A percentile compares a stretch with the other conserved stretches of the same genome.
phyloP scores from a whole-genome alignment of 2,329 filamentous ascomycete genomes.

The Eutypella sp. region DNA sequence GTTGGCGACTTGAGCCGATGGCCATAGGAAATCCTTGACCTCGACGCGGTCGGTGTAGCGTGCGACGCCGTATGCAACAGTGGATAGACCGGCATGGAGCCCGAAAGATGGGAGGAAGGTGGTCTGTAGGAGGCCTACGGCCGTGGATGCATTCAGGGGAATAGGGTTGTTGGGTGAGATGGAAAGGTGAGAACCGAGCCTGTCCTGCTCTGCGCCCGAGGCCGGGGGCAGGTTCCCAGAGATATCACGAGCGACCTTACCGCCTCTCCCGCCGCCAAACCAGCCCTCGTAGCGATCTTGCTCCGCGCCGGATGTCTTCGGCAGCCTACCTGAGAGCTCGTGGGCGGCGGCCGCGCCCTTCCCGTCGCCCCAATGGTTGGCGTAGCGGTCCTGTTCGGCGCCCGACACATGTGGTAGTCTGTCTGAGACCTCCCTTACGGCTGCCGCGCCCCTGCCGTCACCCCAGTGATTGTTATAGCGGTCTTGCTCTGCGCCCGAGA shows the following conservation, averaged over 20 bases:
- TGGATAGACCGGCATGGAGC: conserved; percentile 46
- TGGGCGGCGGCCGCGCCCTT: conserved; percentile 14
- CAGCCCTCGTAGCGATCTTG: conserved; percentile 18
- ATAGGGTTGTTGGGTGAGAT: conserved; percentile 6
- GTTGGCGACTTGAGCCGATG: conserved; percentile 48
- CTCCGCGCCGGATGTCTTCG: conserved; percentile 14
- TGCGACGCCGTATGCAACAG: conserved; percentile 46
- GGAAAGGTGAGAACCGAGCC: conserved; percentile 19
- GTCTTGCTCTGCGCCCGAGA: conserved; percentile 13
- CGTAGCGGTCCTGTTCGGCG: conserved; percentile 17
- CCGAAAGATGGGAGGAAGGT: conserved; percentile 50
- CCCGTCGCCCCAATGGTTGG: conserved; percentile 14
- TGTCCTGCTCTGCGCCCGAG: conserved; percentile 14
- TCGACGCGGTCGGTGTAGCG: conserved; percentile 50
- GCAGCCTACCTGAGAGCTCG: conserved; percentile 11
- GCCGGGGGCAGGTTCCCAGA: conserved; percentile 12
- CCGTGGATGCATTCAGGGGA: conserved; percentile 16
- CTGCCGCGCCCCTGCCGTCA: conserved; percentile 12
- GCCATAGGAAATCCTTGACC: conserved; percentile 58
- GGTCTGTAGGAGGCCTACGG: conserved; percentile 46
- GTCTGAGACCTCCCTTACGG: conserved; percentile 10
- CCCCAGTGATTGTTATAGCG: conserved; percentile 11
- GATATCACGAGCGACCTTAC: conserved; percentile 6
- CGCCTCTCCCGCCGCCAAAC: conserved; percentile 14
- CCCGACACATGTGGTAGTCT: conserved; percentile 12